Evolutionary conservation across 2,329 filamentous ascomycete species (phyloP), one percentile per base, ranked within the genome.

Genomic region (Pyrenophora teres): DNA sequence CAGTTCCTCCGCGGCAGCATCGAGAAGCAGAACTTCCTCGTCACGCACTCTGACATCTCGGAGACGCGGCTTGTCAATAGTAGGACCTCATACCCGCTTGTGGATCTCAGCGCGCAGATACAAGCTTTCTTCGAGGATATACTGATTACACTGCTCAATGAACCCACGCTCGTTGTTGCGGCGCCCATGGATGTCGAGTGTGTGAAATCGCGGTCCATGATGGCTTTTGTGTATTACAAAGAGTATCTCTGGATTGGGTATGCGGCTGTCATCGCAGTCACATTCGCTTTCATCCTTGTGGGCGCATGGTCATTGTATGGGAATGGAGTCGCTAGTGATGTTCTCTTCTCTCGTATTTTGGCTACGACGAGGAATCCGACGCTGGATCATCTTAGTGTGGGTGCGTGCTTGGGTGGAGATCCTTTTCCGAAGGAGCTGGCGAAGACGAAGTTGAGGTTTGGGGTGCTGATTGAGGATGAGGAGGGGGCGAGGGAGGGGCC

Each of bases 331-430:
- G 65, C 69, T 0, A 69, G 64, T 3, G 71, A 75, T 38, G 72
- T 70, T 1, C 51, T 69, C 25, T 75, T 75, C 54, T 65, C 60
- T 0, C 67, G 72, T 25, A 74, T 74, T 45, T 62, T 74, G 58
- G 71, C 69, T 8, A 75, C 72, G 1, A 73, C 72, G 27, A 35
- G 72, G 9, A 75, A 74, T 40, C 69, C 72, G 3, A 75, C 71
- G n/a, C 59, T 75, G 0, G 72, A 74, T 48, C 59, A 67, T 13
- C 43, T 75, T 21, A 69, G 64, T 73, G 65, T 78, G 37, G 67
- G 73, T 4, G 67, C 73, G 3, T 76, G 74, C 57, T 57, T 77
- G 1, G 74, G 74, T 2, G 71, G 72, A 6, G 73, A 76, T 46
- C 74, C 74, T 0, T 75, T 76, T 32, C 73, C 74, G 0, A 69